Evolutionary conservation across 805 yeast species (phyloP).

Genomic region (Sugiyamaella mastotermitis): DNA sequence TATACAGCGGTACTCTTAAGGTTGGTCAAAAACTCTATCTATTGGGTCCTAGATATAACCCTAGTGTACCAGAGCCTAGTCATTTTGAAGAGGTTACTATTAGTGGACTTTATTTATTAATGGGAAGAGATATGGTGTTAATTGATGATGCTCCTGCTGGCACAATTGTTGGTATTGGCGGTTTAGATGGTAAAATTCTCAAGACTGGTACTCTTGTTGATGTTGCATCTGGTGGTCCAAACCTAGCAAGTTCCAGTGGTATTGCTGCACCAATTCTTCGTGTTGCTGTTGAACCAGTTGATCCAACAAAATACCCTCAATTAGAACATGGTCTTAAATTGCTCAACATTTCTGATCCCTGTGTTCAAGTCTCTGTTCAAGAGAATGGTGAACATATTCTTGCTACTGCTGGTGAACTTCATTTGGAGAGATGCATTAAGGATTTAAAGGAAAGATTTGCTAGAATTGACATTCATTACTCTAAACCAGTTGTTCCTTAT

Average conservation of each 20-base stretch:
- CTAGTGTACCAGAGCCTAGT: constrained; percentile 47
- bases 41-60: constrained; percentile 83
- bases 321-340: constrained; percentile 73
- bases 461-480: constrained; percentile 75
- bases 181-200: constrained; percentile 72
- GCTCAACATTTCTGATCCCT: constrained; percentile 87
- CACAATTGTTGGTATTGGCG: constrained; percentile 89
- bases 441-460: constrained; percentile 91
- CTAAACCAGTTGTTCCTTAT: constrained; percentile 92
- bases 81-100: constrained; percentile 53
- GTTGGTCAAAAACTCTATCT: constrained; percentile 72
- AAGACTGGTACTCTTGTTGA: constrained; percentile 81
- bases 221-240: constrained; percentile 55
- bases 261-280: constrained; percentile 87
- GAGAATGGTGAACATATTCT: constrained; percentile 91
- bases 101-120: constrained; percentile 67
- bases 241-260: constrained; percentile 54
- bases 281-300: constrained; percentile 92
- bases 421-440: constrained; percentile 87
- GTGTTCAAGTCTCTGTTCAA: constrained; percentile 78
- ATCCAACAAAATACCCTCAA: constrained; percentile 71
- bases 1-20: constrained; percentile 76
- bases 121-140: constrained; percentile 87
- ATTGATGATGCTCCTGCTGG: constrained; percentile 87
- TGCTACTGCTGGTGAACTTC: constrained; percentile 95